Evolutionary conservation across 305 asterid species (phyloP), one percentile per base, ranked within the genome.

Genomic region (Stenogyne calaminthoides): DNA sequence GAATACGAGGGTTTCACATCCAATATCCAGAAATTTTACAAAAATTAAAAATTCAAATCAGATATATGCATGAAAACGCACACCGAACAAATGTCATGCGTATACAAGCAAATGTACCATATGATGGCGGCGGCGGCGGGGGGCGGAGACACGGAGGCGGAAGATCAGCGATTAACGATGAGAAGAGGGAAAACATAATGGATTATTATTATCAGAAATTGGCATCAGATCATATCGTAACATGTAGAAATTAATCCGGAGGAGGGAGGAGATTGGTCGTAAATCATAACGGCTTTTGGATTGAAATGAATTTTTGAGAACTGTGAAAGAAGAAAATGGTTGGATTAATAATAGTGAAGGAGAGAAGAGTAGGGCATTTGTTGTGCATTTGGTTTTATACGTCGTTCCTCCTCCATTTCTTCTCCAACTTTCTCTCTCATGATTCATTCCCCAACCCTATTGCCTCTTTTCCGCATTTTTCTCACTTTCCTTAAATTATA

Each of bases 41-140:
- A 22, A 10, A 47, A n/a, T n/a, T 3, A 44, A 32, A 3, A 1
- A 20, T 22, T 32, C 29, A 58, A 2, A 27, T 18, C 11, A 54
- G 22, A 37, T 46, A 55, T 57, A 58, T 64, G 64, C 74, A 71
- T 55, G 74, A 49, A 71, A 71, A 36, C 8, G 20, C 47, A 52
- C 9, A 64, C 70, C n/a, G 34, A 70, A 42, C 49, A 42, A 16
- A 44, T 44, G 14, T 44, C 59, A 36, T 60, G 49, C 15, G 40
- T 9, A 55, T 37, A 52, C 7, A 55, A 12, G 40, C 3, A 56
- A 18, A 40, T 18, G 10, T 75, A 75, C 80, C 80, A 66, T 47
- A 67, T 6, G 32, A 25, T 8, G 79, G 69, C n/a, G 78, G 68
- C n/a, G 81, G 65, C 10, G 78, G 80, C 18, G 68, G 78, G 68